Conservation (phyloP, 805 yeast genomes). For the Wickerhamomyces bovis region DNA sequence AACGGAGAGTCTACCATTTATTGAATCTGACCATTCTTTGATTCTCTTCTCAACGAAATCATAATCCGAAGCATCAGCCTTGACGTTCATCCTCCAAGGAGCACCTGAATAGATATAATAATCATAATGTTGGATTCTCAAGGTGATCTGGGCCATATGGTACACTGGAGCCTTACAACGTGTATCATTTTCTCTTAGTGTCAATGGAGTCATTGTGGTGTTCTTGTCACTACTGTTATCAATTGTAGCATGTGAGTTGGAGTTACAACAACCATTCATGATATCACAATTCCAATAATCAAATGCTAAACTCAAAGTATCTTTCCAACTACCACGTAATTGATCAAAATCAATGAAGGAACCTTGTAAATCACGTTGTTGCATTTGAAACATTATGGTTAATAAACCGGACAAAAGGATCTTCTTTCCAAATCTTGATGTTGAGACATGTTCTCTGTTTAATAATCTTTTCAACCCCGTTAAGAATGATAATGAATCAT, state of each 20-base stretch:
- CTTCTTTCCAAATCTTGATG: slow-evolving; percentile 58
- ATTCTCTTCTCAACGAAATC: slow-evolving; percentile 44
- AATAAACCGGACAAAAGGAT: slow-evolving; percentile 61
- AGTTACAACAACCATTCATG: slow-evolving; percentile 27
- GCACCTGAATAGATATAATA: slow-evolving; percentile 77
- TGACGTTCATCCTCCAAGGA: slow-evolving; percentile 71
- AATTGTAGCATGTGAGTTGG: slow-evolving; percentile 15
- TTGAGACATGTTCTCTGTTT: slow-evolving; percentile 40
- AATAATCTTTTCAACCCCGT: slow-evolving; percentile 51
- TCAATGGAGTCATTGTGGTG: slow-evolving; percentile 13
- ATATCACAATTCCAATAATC: slow-evolving; percentile 60
- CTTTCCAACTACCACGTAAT: slow-evolving; percentile 56
- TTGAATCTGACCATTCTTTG: slow-evolving; percentile 43
- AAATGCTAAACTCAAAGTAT: slow-evolving; percentile 59
- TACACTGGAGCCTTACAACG: slow-evolving; percentile 62
- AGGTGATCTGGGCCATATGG: slow-evolving; percentile 67
- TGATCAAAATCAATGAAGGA: slow-evolving; percentile 39
- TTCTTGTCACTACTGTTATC: slow-evolving; percentile 2
- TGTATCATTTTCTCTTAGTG: slow-evolving; percentile 29
- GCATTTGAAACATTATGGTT: slow-evolving; percentile 66
- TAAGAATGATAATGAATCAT: slow-evolving; percentile 40
- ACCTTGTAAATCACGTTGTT: slow-evolving; percentile 61
- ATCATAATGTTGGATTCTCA: slow-evolving; percentile 72
- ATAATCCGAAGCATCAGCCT: slow-evolving; percentile 46
- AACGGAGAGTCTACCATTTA: slow-evolving; percentile 45